Base-by-base conservation (phyloP, 1,139 yeast species). In the Keqinozyma sinolaborantium region DNA sequence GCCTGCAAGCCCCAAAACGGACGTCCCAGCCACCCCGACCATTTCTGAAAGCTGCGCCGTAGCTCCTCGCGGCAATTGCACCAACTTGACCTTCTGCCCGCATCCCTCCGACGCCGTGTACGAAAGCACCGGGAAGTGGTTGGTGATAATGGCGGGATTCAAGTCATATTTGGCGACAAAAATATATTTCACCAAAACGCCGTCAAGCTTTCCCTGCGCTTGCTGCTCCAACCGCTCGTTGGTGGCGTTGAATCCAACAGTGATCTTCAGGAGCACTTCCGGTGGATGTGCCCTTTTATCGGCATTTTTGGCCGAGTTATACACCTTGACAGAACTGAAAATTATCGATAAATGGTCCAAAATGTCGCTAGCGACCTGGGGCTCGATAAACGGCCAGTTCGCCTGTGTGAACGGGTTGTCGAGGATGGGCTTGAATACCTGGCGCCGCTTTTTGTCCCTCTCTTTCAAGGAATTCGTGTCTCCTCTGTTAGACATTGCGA, bases 321-420 rank as follows among this genome's bases (percentile, higher is more conserved):
- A 65, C 8, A 44, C 51, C 0, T 72, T 70, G 12, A 73, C 37
- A 2, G 64, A 60, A 1, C 59, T 39, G 8, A 78, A 51, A 2
- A 68, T 38, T 2, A 63, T 49, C 10, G 57, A 47, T 10, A 79
- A 50, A 12, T 64, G 53, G 14, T 72, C 73, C 8, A 70, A 30
- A 3, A 78, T 53, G 31, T 61, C 62, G 2, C 39, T 36, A 3
- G 70, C 68, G 1, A 55, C 39, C 4, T 60, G 53, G 1, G 68
- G 67, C 3, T 60, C 65, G 1, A 77, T 53, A 20, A 53, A 52
- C 2, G 84, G 84, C 79, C 83, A 79, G 30, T 58, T 59, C 1
- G 70, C 59, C 33, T 63, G 67, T 0, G 82, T 71, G 45, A 59
- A 77, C 3, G 85, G 83, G 40, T 76, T 77, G 23, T 78, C 79